phyloP scores from a whole-genome alignment of 257 asterid genomes.

The Henckelia pumila region DNA sequence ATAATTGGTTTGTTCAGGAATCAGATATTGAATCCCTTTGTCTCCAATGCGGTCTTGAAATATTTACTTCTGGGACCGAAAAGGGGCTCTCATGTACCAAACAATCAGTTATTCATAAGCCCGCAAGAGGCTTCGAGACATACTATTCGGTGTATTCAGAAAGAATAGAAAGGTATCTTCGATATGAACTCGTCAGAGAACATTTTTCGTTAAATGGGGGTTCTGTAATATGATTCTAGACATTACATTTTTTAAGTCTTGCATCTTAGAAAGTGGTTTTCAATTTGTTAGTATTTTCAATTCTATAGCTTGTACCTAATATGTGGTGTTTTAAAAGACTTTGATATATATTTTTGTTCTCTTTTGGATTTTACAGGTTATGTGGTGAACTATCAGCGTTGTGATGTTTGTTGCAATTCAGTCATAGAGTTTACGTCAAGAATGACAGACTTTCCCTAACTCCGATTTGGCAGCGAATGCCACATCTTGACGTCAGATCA shows the following conservation, averaged over 20 bases:
- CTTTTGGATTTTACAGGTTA: constrained; percentile 41
- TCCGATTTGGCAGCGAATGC: background rate
- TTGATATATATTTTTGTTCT: background rate
- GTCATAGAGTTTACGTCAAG: no score
- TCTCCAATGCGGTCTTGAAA: constrained; percentile 62
- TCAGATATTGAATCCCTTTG: constrained; percentile 71
- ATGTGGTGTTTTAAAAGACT: background rate
- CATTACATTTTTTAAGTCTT: no score
- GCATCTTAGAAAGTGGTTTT: background rate
- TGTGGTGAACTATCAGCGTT: constrained; percentile 32
- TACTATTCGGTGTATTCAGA: constrained; percentile 56
- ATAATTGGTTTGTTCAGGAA: constrained; percentile 51
- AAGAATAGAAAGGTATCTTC: constrained; percentile 55
- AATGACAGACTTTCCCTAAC: background rate
- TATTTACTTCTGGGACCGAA: constrained; percentile 48
- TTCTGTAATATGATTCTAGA: constrained; percentile 7
- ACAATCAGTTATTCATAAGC: constrained; percentile 46
- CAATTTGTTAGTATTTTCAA: no score
- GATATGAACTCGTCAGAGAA: background rate
- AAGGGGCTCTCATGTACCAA: constrained; percentile 55
- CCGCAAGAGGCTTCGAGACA: constrained; percentile 45
- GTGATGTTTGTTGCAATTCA: constrained; percentile 15
- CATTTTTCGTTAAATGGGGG: background rate
- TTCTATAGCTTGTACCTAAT: no score
- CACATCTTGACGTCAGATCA: background rate